Base-by-base conservation (phyloP, 2,329 filamentous ascomycete genomes). In the Diaporthe ilicicola region DNA sequence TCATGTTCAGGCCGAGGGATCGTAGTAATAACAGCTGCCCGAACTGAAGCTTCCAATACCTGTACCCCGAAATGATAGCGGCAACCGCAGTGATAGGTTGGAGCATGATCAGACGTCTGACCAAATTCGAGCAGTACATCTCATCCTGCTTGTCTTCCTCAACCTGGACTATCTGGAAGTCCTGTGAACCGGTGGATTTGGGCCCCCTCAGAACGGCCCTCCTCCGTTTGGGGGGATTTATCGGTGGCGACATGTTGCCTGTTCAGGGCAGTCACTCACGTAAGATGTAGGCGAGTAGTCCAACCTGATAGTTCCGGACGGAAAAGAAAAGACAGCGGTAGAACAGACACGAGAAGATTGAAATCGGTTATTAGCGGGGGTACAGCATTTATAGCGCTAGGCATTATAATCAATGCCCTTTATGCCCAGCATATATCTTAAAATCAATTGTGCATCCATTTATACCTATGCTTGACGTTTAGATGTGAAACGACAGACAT, bases 1-100 rank as follows among this genome's bases (percentile, higher is more conserved):
- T 61, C 55, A 44, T 61, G 13, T 61, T 29, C 24, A 44, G 17
- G 1, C 55, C 55, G 4, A 44, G 54, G 9, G 55, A 61, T 61
- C 15, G 37, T 17, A 44, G 5, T 17, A 61, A 4, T 37, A 61
- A 29, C 1, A 61, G 37, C 55, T 61, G 55, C 10, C 37, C 24
- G 24, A 61, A 61, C 39, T 61, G 55, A 29, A 61, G 39, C 8
- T 44, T 61, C 55, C 55, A 61, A 2, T 61, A 61, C 9, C 55
- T 61, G 34, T 61, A 61, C 4, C 55, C 55, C 24, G 55, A 10
- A n/a, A 61, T 29, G 1, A 61, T 39, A 29, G 37, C 55, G 29
- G 24, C 37, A 13, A 39, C 37, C 5, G 55, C 55, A 24, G 55
- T 61, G 39, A 61, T n/a, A 2, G 55, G 55, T 5, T 61, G 55